Base-by-base conservation (phyloP, 352 stramenopile species). In the Thraustochytrium sp. region DNA sequence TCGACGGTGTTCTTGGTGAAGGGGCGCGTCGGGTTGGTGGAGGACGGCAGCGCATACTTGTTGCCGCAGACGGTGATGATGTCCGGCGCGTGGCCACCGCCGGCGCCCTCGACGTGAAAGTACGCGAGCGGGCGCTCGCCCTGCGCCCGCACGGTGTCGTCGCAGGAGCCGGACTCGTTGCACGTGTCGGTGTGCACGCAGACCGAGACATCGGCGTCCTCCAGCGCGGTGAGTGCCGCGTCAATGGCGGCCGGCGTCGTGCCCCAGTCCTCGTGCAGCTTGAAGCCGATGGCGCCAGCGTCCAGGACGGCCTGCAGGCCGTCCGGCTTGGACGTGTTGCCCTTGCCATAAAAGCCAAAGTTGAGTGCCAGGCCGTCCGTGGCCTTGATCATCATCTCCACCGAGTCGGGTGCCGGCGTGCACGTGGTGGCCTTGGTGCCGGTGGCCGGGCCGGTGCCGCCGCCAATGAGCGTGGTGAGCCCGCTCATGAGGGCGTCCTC, bases 121-220 rank as follows among this genome's bases (percentile, higher is more conserved):
- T 94, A 97, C 87, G 98, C 94, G 87, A 98, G 97, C n/a, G 95
- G 98, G 54, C 95, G 89, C 49, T 93, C 94, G 73, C 97, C 97
- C 88, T 98, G 97, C 0, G 96, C 95, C 3, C 92, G 91, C 77
- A 99, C 93, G 48, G 93, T 97, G 84, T 97, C 93, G 85, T 98
- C 94, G 0, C 98, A 93, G 88, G 94, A 98, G 36, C 92, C 92
- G 42, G 92, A 96, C 85, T 99, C 96, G 88, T 99, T 99, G 54
- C 98, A 87, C 13, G 96, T 99, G 88, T 99, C 96, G 5, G 96
- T 98, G 88, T 99, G 96, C 84, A 99, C 98, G 26, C 95, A 98
- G 42, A 98, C 92, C 84, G 97, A 92, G 54, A 98, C 89, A 86
- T 98, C 94, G 77, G 96, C 92, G 26, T 91, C 85, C 51, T 98